These are phyloP conservation scores for Hypoxylon sp. DNA, from an alignment of 2,329 filamentous ascomycete genomes.

Conservation along the genomic window DNA sequence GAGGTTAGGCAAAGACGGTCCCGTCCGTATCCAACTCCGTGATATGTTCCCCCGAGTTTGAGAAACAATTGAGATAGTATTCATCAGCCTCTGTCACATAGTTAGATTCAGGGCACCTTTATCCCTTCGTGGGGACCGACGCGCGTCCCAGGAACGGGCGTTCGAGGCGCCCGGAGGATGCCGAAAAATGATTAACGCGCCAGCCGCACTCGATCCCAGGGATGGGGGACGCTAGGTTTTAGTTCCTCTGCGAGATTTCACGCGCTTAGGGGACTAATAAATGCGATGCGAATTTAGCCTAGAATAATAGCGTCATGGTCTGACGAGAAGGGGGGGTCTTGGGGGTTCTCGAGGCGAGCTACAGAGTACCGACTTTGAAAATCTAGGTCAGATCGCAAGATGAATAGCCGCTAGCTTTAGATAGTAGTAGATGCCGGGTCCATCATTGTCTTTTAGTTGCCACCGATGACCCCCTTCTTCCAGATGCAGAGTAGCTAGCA, in stretches of 20 bases:
- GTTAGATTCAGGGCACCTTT: neutral
- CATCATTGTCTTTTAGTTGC: conserved; percentile 14
- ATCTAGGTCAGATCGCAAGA: conserved; percentile 34
- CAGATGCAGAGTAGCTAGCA: conserved; percentile 16
- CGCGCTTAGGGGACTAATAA: conserved; percentile 20
- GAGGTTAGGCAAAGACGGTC: conserved; percentile 7
- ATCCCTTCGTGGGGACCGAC: conserved; percentile 30
- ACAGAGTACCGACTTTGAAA: conserved; percentile 22
- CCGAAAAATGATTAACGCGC: conserved; percentile 48
- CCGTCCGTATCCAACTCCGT: conserved; percentile 12
- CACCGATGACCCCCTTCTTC: conserved; percentile 14
- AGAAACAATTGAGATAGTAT: neutral
- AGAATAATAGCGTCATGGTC: conserved; percentile 34
- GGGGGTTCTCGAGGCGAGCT: conserved; percentile 18
- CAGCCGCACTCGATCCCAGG: conserved; percentile 43
- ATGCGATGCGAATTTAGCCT: conserved; percentile 40
- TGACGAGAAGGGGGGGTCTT: neutral
- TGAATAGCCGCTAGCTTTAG: conserved; percentile 34
- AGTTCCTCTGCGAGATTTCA: conserved; percentile 32
- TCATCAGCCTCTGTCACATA: conserved; percentile 15
- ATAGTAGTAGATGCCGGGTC: conserved; percentile 32
- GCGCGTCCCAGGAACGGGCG: conserved; percentile 27
- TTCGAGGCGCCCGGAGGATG: conserved; percentile 48
- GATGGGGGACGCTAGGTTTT: conserved; percentile 44
- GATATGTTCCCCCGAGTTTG: conserved; percentile 2